Percentiles rank a stretch among this genome's conserved stretches.
These are phyloP conservation scores for Phytophthora pseudosyringae DNA, from an alignment of 352 stramenopile species.

Conservation along the genomic window DNA sequence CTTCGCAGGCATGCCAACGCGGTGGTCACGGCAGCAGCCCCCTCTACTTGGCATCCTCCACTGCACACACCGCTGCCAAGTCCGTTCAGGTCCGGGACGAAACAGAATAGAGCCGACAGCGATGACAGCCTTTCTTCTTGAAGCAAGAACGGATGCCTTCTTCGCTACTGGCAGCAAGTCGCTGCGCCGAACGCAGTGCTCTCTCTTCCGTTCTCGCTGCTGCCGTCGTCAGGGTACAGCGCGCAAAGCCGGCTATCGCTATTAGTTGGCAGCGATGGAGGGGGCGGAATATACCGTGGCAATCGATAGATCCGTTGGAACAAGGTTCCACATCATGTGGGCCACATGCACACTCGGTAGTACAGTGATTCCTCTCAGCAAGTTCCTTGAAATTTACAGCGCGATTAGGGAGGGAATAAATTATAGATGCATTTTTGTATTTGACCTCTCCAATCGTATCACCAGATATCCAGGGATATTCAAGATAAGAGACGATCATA, in stretches of 20 bases:
- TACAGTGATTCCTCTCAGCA: too few species aligned
- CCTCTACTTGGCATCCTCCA: background rate
- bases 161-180: background rate
- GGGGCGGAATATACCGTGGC: too few species aligned
- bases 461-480: too few species aligned
- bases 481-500: too few species aligned
- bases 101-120: conserved; percentile 6
- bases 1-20: background rate
- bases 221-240: background rate
- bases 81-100: conserved; percentile 17
- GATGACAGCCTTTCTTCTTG: conserved; percentile 14
- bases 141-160: conserved; percentile 8
- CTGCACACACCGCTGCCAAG: background rate
- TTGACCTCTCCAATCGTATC: too few species aligned
- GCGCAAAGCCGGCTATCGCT: background rate
- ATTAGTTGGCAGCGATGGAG: too few species aligned
- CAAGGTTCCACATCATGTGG: too few species aligned
- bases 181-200: background rate
- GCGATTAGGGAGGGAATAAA: too few species aligned
- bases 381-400: too few species aligned
- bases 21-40: background rate
- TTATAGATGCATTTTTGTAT: too few species aligned
- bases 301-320: background rate
- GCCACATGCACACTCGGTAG: too few species aligned
- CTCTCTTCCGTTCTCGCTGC: conserved; percentile 15